phyloP scores from a whole-genome alignment of 2,329 filamentous ascomycete species.

The Clonostachys byssicola region DNA sequence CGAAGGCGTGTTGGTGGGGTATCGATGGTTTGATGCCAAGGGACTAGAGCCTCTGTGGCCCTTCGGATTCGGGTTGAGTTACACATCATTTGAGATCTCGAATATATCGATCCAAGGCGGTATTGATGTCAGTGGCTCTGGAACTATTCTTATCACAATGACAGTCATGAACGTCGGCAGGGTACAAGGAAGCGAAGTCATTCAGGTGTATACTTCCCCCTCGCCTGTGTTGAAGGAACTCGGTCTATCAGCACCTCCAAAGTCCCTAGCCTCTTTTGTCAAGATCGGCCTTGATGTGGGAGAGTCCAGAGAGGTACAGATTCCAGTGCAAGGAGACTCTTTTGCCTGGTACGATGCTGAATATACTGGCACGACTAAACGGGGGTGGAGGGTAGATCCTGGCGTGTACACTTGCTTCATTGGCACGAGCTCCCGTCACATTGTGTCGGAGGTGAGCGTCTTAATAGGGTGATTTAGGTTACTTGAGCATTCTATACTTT shows the following conservation, averaged over 20 bases:
- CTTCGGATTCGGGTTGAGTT: neutral
- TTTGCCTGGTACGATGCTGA: no score
- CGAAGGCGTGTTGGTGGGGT: neutral
- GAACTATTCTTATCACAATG: slow-evolving; percentile 20
- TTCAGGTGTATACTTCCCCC: slow-evolving; percentile 42
- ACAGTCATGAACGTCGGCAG: slow-evolving; percentile 52
- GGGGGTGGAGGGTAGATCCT: neutral
- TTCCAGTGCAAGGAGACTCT: no score
- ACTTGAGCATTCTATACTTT: neutral
- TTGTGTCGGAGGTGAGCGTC: neutral
- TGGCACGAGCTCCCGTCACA: neutral
- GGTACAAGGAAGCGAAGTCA: slow-evolving; percentile 41
- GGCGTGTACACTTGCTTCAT: neutral
- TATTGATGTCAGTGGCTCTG: neutral
- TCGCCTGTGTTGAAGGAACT: no score
- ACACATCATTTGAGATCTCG: neutral
- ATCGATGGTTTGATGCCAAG: neutral
- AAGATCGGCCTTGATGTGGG: no score
- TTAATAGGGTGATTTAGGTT: neutral
- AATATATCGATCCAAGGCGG: neutral
- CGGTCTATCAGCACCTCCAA: no score
- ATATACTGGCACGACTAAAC: no score
- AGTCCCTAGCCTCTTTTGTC: no score
- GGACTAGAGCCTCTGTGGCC: neutral
- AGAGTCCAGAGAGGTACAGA: no score